Percentiles rank a stretch among this genome's conserved stretches.
These are phyloP conservation scores for Irpex sp. DNA, from an alignment of 1,284 basidiomycete genomes.

Conservation along the genomic window DNA sequence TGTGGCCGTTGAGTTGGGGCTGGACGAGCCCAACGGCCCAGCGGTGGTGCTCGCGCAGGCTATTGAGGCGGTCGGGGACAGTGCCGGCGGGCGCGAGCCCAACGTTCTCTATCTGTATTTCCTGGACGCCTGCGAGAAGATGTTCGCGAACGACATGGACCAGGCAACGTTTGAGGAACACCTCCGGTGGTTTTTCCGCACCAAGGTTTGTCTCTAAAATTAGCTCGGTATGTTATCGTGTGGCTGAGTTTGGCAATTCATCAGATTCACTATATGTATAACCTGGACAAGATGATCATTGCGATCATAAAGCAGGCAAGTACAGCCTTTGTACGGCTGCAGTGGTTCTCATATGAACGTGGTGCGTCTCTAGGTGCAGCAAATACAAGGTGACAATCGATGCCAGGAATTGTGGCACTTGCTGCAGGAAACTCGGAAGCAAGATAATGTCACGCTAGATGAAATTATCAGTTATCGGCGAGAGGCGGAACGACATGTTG, in stretches of 20 bases:
- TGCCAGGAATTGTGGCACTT: conserved; percentile 71
- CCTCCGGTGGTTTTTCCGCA: conserved; percentile 95
- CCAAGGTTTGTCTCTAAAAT: conserved; percentile 58
- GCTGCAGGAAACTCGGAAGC: conserved; percentile 49
- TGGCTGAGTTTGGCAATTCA: conserved; percentile 16
- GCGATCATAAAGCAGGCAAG: conserved; percentile 86
- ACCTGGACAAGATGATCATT: conserved; percentile 86
- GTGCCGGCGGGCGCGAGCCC: conserved; percentile 25
- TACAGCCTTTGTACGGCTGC: background rate
- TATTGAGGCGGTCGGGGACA: conserved; percentile 49
- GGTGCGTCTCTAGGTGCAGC: conserved; percentile 66
- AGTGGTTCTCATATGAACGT: background rate
- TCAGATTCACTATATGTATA: conserved; percentile 85
- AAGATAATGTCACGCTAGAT: conserved; percentile 56
- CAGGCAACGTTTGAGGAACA: conserved; percentile 91
- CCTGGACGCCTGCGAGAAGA: conserved; percentile 88
- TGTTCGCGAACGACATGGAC: conserved; percentile 93
- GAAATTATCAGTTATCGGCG: conserved; percentile 90
- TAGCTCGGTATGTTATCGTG: background rate
- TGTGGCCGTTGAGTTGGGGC: conserved; percentile 69
- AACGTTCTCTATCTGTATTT: conserved; percentile 86
- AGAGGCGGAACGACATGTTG: conserved; percentile 84
- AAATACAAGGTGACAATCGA: conserved; percentile 70
- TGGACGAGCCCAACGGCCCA: conserved; percentile 75
- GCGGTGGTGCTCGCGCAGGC: conserved; percentile 63